Evolutionary conservation across 345 rosid genomes (phyloP).

Genomic region (Microcos paniculata): DNA sequence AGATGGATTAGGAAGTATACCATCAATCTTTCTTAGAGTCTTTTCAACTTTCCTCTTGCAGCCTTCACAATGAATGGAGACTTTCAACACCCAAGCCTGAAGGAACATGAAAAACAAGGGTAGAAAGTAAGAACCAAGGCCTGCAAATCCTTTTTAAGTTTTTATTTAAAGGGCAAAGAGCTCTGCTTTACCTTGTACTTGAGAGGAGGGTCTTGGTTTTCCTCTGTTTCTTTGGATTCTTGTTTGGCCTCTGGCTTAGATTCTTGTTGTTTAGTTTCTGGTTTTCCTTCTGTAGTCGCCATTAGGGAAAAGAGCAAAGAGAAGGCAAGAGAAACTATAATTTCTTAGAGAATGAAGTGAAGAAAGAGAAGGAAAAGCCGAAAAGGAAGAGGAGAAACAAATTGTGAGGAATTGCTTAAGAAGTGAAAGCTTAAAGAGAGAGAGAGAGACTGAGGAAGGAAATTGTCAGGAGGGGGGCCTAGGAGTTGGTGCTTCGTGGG

Average conservation of each 20-base stretch:
- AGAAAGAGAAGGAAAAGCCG: neutral
- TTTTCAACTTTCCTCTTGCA: conserved; percentile 15
- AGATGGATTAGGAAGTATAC: neutral
- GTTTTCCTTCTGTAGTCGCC: conserved; percentile 43
- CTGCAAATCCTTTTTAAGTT: neutral
- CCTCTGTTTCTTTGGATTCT: conserved; percentile 29
- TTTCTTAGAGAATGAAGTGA: too few species aligned
- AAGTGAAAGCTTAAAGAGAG: conserved; percentile 1
- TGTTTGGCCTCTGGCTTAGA: conserved; percentile 13
- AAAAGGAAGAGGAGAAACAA: neutral
- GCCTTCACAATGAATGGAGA: conserved; percentile 19
- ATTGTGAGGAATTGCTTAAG: neutral
- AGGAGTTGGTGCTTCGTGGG: conserved; percentile 6
- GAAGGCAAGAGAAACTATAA: conserved; percentile 8
- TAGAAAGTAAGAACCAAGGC: neutral
- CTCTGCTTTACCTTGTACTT: conserved; percentile 53
- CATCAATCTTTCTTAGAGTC: neutral
- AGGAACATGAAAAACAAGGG: neutral
- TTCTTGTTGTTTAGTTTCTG: conserved; percentile 28
- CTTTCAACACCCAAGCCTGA: conserved; percentile 18
- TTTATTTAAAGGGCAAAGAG: neutral
- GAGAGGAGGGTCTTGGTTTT: conserved; percentile 49
- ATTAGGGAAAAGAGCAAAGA: conserved; percentile 20
- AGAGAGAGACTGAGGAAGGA: neutral
- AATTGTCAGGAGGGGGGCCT: neutral